A percentile compares a stretch with the other conserved stretches of the same genome.
Conservation (phyloP, 805 yeast species). For the Blastobotrys muscicola region DNA sequence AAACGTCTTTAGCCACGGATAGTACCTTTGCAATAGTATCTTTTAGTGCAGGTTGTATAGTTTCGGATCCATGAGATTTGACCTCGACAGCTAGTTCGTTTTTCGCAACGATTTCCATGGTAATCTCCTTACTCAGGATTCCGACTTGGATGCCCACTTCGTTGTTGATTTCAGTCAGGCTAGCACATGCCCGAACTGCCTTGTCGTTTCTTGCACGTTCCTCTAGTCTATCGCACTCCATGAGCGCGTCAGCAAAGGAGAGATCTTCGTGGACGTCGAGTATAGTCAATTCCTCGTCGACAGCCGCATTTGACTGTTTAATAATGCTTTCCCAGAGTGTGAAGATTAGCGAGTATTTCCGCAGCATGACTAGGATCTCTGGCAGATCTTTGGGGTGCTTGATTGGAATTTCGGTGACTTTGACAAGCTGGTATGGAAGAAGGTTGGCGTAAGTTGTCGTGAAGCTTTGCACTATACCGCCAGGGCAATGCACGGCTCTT, state of each 20-base stretch:
- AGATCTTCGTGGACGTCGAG: conserved; percentile 4
- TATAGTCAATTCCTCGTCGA: conserved; percentile 3
- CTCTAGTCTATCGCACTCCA: conserved; percentile 9
- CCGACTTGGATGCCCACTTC: no score
- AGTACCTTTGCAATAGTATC: no score
- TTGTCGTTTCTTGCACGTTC: no score
- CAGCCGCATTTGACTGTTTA: not conserved
- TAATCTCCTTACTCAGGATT: no score
- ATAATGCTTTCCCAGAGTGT: conserved; percentile 6
- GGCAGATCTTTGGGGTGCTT: conserved; percentile 23
- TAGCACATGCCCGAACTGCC: no score
- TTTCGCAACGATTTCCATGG: no score
- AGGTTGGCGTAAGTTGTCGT: conserved; percentile 19
- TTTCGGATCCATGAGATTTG: no score
- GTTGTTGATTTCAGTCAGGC: no score
- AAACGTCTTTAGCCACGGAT: no score
- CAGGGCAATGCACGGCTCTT: conserved; percentile 5
- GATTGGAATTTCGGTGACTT: conserved; percentile 21
- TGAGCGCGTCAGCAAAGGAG: conserved; percentile 15
- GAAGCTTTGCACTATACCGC: conserved; percentile 10
- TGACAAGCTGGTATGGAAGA: conserved; percentile 20
- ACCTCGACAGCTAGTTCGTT: no score
- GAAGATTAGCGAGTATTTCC: conserved; percentile 6
- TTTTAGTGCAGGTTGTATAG: no score
- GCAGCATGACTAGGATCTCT: conserved; percentile 13